Percentiles rank a stretch among this genome's conserved stretches.
phyloP scores from a whole-genome alignment of 1,139 yeast genomes.

The Hyphopichia burtonii region DNA sequence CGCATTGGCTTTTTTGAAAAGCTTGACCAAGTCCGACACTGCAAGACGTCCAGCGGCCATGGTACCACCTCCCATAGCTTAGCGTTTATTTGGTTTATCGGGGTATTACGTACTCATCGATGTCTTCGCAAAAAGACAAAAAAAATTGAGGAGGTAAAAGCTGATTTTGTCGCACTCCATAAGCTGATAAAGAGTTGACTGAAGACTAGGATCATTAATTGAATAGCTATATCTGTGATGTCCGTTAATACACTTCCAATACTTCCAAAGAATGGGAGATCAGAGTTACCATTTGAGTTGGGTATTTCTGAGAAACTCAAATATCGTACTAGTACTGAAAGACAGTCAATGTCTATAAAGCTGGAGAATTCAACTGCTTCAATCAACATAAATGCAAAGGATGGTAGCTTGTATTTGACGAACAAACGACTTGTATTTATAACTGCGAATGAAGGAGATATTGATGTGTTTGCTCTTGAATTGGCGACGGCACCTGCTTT shows the following conservation, averaged over 20 bases:
- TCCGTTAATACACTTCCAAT: neutral
- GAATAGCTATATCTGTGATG: neutral
- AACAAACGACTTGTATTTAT: slow-evolving; percentile 34
- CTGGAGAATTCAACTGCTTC: neutral
- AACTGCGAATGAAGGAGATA: slow-evolving; percentile 41
- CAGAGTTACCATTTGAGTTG: slow-evolving; percentile 1
- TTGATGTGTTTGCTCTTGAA: slow-evolving; percentile 34
- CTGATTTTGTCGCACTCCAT: neutral
- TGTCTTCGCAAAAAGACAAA: neutral
- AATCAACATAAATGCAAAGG: slow-evolving; percentile 14
- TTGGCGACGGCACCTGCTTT: slow-evolving; percentile 19
- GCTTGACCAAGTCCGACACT: neutral
- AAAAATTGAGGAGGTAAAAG: neutral
- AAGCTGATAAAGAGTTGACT: neutral
- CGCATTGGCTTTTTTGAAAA: slow-evolving; percentile 13
- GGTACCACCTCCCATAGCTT: too few relatives aligned
- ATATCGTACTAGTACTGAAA: neutral
- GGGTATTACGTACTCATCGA: too few relatives aligned
- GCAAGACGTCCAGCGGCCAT: neutral
- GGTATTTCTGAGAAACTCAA: neutral
- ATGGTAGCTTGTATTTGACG: slow-evolving; percentile 40
- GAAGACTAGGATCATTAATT: neutral
- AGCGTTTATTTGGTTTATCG: too few relatives aligned
- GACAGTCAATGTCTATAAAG: slow-evolving; percentile 2
- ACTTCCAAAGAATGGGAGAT: neutral